Evolutionary conservation across 371 early-diverging fungal genomes (phyloP).

Genomic region (Mucor saturninus): DNA sequence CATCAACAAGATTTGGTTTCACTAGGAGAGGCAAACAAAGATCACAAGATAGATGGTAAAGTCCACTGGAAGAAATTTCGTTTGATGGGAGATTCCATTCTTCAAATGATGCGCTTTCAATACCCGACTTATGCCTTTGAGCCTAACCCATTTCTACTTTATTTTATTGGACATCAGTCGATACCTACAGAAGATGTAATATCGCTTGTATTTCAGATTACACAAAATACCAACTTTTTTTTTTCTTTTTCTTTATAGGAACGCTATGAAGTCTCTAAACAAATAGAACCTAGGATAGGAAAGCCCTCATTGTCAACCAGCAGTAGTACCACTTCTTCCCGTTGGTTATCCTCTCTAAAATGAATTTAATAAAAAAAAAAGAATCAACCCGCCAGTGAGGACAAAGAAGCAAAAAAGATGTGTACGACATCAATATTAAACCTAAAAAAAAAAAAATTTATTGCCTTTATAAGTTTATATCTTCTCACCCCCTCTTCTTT

Average conservation of each 20-base stretch:
- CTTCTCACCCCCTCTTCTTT: background rate
- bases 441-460: background rate
- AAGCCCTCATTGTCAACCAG: conserved; percentile 9
- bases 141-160: conserved; percentile 36
- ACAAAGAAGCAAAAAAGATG: too few species aligned
- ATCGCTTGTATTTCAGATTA: background rate
- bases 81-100: conserved; percentile 57
- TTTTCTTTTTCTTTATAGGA: conserved; percentile 24
- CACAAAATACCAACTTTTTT: background rate
- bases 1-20: conserved; percentile 61
- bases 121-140: conserved; percentile 35
- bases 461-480: background rate
- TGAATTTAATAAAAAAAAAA: background rate
- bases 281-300: conserved; percentile 29
- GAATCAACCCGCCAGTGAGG: background rate
- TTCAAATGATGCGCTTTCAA: conserved; percentile 49
- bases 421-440: background rate
- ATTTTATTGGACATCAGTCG: conserved; percentile 38
- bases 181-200: conserved; percentile 46
- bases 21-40: conserved; percentile 60
- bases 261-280: conserved; percentile 37
- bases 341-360: conserved; percentile 17
- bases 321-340: conserved; percentile 8
- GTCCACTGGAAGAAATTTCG: conserved; percentile 66
- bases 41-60: conserved; percentile 53